Percentiles rank a stretch among this genome's conserved stretches.
These are phyloP conservation scores for Eutrema japonicum DNA, from an alignment of 345 rosid species.

Conservation along the genomic window DNA sequence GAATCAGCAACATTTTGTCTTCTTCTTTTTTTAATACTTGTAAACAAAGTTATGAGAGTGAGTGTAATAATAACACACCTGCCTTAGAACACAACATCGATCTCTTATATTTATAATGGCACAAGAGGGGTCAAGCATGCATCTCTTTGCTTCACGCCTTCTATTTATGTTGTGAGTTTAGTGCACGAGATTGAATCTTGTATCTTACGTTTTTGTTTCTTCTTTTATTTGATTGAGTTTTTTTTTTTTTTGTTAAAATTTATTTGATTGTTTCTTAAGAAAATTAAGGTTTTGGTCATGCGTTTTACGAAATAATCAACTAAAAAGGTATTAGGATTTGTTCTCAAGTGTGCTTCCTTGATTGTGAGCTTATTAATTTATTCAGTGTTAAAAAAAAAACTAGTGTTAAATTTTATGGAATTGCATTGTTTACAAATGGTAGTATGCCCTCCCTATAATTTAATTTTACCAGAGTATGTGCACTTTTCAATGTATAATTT, in stretches of 20 bases:
- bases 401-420: not conserved
- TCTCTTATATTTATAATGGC: slow-evolving; percentile 24
- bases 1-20: slow-evolving; percentile 37
- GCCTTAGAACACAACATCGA: slow-evolving; percentile 32
- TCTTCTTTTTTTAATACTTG: not conserved
- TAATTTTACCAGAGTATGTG: not conserved
- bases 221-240: not conserved
- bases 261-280: no score
- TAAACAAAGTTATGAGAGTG: slow-evolving; percentile 27
- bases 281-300: not conserved
- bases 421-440: not conserved
- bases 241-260: no score
- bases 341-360: not conserved
- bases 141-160: slow-evolving; percentile 44
- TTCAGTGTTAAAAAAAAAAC: not conserved
- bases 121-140: slow-evolving; percentile 47
- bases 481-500: no score
- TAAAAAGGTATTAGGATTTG: not conserved
- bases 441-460: not conserved
- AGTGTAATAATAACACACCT: slow-evolving; percentile 43
- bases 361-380: not conserved
- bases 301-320: not conserved
- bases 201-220: slow-evolving; percentile 33
- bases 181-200: slow-evolving; percentile 39
- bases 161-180: slow-evolving; percentile 28